Evolutionary conservation across 768 basidiomycete genomes (phyloP), one percentile per base, ranked within the genome.

Genomic region (Suillus subalutaceus): DNA sequence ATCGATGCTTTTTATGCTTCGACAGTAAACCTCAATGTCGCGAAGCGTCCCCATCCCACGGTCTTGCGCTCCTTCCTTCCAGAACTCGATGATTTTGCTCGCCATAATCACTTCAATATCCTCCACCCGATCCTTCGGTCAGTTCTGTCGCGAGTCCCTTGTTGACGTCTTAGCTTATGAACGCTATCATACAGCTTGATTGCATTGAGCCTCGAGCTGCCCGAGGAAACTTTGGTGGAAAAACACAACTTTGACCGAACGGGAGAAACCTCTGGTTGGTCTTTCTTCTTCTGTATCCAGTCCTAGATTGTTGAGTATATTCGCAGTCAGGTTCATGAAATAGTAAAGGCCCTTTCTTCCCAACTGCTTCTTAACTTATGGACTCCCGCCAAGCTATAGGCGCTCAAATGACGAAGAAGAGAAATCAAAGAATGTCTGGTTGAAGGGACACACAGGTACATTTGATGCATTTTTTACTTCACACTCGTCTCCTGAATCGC

Each of bases 241-340:
- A 68, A 71, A 10, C 79, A 79, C 58, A 59, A 66, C 16, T 79
- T 69, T 53, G 68, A 71, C 35, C 67, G 69, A 4, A 68, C 69
- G 46, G 72, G 75, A 15, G 76, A 79, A 63, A 72, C 77, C 0
- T 75, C 70, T 64, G 68, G 77, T 77, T 62, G 23, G 74, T 66
- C 48, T 40, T 44, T 67, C 37, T 40, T 41, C 18, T 32, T 20
- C 5, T 32, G 52, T 37, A 16, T 56, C 18, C 5, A 53, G 37
- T 50, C 40, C 53, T 26, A 46, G 23, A 26, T 16, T 26, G 9
- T 23, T 32, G 18, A 59, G 40, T 18, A n/a, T 48, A 10, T 50
- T 35, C 16, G 16, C 57, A 79, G 79, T 76, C 18, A 71, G 81
- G 15, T 79, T 74, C 72, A 82, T 81, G 79, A 78, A 80, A 67